Base-by-base conservation (phyloP, 305 asterid genomes). In the Fraxinus xanthoxyloides region DNA sequence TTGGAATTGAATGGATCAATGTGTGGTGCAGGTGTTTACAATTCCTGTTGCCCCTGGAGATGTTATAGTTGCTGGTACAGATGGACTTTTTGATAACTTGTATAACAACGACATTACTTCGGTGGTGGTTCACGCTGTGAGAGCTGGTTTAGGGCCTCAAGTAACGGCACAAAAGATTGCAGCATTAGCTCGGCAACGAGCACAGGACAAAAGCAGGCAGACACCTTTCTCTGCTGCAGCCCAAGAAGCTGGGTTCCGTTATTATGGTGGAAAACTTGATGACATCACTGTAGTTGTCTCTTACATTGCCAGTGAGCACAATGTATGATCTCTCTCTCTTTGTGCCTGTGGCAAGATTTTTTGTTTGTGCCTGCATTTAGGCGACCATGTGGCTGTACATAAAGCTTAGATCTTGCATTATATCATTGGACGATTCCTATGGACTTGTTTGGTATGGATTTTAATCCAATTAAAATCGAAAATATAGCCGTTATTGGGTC, bases 211-310 rank as follows among this genome's bases (percentile, higher is more conserved):
- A 75, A 89, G 94, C 88, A 82, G 98, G 79, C 99, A 94, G 90
- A 93, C 99, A 35, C 99, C 99, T 80, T 94, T 96, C 91, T 93
- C 99, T 78, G 30, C 98, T 61, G 99, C 99, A 69, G 99, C 99
- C n/a, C 99, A 94, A 86, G 98, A 96, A 77, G 99, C 98, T 26
- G 99, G 99, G 28, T 90, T 91, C 83, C 98, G 98, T 77, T 96
- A 94, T 84, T 90, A 56, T 19, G 65, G 65, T 56, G 99, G 99
- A 48, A 96, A 96, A 83, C 98, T 96, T 23, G 99, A 96, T 82
- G 99, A 96, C 89, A 92, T 92, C 82, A 96, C 98, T 31, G 98
- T 93, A 2, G 97, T 96, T 26, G 98, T 93, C 48, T 94, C 98
- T 48, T 96, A 90, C 72, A 90, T 96, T 75, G 84, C 94, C 77